Evolutionary conservation across 2,329 filamentous ascomycete genomes (phyloP).

Genomic region (Aspergillus sp.): DNA sequence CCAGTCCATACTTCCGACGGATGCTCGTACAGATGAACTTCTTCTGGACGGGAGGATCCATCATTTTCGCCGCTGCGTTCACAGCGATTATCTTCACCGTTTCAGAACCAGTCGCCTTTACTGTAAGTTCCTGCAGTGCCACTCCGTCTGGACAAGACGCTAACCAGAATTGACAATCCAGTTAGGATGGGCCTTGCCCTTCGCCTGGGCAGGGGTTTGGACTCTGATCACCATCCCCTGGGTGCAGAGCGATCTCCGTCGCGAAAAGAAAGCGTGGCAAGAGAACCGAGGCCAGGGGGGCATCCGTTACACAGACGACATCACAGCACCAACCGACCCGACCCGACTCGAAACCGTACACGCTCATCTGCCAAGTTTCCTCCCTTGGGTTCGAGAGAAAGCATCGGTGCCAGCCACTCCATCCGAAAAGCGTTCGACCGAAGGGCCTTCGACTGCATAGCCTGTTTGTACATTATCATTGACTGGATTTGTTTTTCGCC

Average conservation of each 20-base stretch:
- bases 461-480: not conserved
- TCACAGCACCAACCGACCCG: constrained; percentile 33
- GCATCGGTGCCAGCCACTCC: constrained; percentile 22
- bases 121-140: constrained; percentile 25
- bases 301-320: constrained; percentile 38
- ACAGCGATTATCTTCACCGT: constrained; percentile 52
- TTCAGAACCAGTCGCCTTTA: constrained; percentile 49
- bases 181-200: constrained; percentile 18
- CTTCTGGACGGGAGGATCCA: constrained; percentile 56
- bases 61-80: constrained; percentile 48
- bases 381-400: constrained; percentile 30
- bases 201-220: constrained; percentile 45
- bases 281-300: constrained; percentile 33
- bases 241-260: constrained; percentile 46
- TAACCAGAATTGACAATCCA: not conserved
- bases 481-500: not conserved
- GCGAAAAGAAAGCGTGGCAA: constrained; percentile 44
- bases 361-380: constrained; percentile 24
- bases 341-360: constrained; percentile 40
- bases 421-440: constrained; percentile 14
- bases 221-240: constrained; percentile 46
- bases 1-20: constrained; percentile 53
- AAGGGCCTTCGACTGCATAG: not conserved
- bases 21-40: constrained; percentile 56
- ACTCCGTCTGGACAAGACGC: constrained; percentile 14